These are phyloP conservation scores for Collybia sp. DNA, from an alignment of 768 basidiomycete species.

Conservation along the genomic window DNA sequence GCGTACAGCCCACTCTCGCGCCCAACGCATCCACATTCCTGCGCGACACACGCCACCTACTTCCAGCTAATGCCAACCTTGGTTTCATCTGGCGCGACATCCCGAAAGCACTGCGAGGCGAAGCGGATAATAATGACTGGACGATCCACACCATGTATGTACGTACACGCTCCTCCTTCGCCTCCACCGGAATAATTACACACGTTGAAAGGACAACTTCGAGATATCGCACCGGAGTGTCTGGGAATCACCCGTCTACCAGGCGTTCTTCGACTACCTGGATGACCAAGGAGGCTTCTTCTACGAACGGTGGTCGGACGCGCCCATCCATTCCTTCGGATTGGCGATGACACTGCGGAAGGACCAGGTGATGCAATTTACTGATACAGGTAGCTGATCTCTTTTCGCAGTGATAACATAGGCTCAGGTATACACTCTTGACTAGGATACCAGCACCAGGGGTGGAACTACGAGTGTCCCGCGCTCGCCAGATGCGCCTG, in stretches of 20 bases:
- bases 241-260: constrained; percentile 20
- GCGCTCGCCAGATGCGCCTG: constrained; percentile 18
- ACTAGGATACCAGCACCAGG: constrained; percentile 21
- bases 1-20: constrained; percentile 22
- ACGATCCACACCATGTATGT: constrained; percentile 23
- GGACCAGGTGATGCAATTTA: constrained; percentile 21
- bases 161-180: constrained; percentile 7
- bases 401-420: background rate
- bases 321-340: constrained; percentile 22
- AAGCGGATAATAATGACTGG: constrained; percentile 21
- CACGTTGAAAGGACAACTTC: constrained; percentile 19
- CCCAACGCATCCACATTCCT: constrained; percentile 22
- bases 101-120: constrained; percentile 17
- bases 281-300: constrained; percentile 24
- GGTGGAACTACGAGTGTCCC: constrained; percentile 19
- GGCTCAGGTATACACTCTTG: background rate
- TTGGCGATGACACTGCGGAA: constrained; percentile 22
- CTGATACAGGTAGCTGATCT: constrained; percentile 15
- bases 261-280: constrained; percentile 17
- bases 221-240: constrained; percentile 24
- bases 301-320: constrained; percentile 25
- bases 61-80: constrained; percentile 18
- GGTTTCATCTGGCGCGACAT: constrained; percentile 19
- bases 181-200: too few relatives aligned
- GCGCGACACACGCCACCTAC: constrained; percentile 3